phyloP scores from a whole-genome alignment of 106 monocot species.

The Allium fistulosum region DNA sequence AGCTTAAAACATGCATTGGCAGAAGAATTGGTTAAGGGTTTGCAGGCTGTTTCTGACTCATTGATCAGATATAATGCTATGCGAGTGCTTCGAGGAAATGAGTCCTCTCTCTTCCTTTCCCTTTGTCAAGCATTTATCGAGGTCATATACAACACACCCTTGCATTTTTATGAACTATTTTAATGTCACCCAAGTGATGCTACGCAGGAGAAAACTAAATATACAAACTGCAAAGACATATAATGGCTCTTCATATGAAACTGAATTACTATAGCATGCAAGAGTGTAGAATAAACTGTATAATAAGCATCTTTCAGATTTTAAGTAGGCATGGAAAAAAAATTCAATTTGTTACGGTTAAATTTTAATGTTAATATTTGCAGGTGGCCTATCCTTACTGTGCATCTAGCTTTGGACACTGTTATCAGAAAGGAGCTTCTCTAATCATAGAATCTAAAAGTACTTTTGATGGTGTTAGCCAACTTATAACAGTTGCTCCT shows the following conservation, averaged over 20 bases:
- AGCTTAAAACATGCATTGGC: constrained; percentile 64
- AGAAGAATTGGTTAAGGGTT: constrained; percentile 63
- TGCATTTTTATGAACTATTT: no score
- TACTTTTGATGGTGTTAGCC: constrained; percentile 52
- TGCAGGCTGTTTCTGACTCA: constrained; percentile 75
- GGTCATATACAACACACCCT: constrained; percentile 26
- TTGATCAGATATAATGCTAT: constrained; percentile 69
- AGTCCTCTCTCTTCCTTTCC: constrained; percentile 85
- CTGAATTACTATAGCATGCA: no score
- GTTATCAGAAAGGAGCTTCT: constrained; percentile 71
- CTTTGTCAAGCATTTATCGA: constrained; percentile 85
- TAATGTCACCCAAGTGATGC: no score
- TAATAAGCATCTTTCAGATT: no score
- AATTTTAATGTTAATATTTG: background rate
- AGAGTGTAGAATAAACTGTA: no score
- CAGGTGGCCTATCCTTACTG: constrained; percentile 87
- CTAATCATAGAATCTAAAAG: constrained; percentile 49
- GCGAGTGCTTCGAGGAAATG: constrained; percentile 74
- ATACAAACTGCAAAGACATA: no score
- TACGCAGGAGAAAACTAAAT: no score
- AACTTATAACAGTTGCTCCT: constrained; percentile 13
- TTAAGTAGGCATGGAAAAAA: no score
- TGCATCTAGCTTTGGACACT: constrained; percentile 76
- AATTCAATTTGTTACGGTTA: no score
- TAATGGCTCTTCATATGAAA: no score